These are phyloP conservation scores for Platanthera zijinensis DNA, from an alignment of 106 monocot genomes.

Conservation along the genomic window DNA sequence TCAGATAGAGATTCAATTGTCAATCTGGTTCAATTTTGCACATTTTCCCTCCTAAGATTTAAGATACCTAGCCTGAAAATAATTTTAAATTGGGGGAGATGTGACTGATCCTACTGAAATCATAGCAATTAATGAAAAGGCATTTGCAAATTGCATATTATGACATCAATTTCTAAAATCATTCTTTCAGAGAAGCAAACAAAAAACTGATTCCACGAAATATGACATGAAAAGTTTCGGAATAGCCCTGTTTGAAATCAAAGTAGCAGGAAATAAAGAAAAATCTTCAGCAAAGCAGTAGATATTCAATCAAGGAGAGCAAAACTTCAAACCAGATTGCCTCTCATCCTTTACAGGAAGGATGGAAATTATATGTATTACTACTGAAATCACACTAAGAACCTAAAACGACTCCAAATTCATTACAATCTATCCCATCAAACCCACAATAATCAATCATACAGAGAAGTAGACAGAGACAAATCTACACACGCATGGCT, in stretches of 20 bases:
- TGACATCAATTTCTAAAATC: neutral
- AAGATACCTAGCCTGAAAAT: too few relatives aligned
- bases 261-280: neutral
- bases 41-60: too few relatives aligned
- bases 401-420: neutral
- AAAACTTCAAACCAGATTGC: conserved; percentile 9
- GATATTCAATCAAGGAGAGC: neutral
- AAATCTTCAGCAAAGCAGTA: neutral
- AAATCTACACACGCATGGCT: too few relatives aligned
- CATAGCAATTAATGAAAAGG: neutral
- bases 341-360: conserved; percentile 68
- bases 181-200: neutral
- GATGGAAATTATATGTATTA: conserved; percentile 16
- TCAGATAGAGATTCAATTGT: too few relatives aligned
- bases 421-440: neutral
- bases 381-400: neutral
- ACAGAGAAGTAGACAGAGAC: neutral
- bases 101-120: neutral
- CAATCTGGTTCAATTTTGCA: too few relatives aligned
- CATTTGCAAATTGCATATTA: neutral
- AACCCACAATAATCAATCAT: neutral
- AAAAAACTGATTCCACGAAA: neutral
- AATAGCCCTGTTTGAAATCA: neutral
- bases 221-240: neutral
- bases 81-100: too few relatives aligned